Percentiles rank a stretch among this genome's conserved stretches.
phyloP scores from a whole-genome alignment of 306 rosid species.

The Ammopiptanthus mongolicus region DNA sequence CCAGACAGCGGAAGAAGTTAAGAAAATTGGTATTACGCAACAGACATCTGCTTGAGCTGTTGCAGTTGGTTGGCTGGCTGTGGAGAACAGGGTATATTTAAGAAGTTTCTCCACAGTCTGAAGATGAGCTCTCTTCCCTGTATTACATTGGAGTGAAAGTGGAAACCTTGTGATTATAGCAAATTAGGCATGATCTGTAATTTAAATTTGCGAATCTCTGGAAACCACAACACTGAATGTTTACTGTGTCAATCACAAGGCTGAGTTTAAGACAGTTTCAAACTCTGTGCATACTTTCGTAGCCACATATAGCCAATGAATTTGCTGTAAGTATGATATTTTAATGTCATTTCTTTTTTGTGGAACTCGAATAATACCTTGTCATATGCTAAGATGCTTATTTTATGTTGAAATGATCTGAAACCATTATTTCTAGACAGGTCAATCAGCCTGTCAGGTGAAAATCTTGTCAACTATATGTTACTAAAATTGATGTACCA shows the following conservation, averaged over 20 bases:
- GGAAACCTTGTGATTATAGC: not conserved
- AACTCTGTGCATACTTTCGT: not conserved
- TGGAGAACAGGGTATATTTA: not conserved
- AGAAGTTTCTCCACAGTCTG: not conserved
- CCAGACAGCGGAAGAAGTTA: constrained; percentile 30
- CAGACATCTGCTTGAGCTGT: not conserved
- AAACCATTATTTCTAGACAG: too few relatives aligned
- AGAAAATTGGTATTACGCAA: not conserved
- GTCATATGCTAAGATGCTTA: not conserved
- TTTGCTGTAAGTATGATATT: not conserved
- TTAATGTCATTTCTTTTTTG: not conserved
- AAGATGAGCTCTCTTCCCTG: not conserved
- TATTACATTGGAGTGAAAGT: not conserved
- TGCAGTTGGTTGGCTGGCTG: not conserved
- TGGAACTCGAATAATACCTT: not conserved
- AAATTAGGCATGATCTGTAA: not conserved
- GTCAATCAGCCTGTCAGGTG: too few relatives aligned
- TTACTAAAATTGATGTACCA: too few relatives aligned
- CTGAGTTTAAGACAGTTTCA: not conserved
- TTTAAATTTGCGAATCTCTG: not conserved
- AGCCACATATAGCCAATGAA: not conserved
- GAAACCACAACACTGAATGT: not conserved
- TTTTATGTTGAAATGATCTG: too few relatives aligned
- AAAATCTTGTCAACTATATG: too few relatives aligned
- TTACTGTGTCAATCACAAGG: not conserved